Percentiles rank a stretch among this genome's conserved stretches.
These are phyloP conservation scores for Backusella psychrophila DNA, from an alignment of 192 early-diverging fungal genomes.

Conservation along the genomic window DNA sequence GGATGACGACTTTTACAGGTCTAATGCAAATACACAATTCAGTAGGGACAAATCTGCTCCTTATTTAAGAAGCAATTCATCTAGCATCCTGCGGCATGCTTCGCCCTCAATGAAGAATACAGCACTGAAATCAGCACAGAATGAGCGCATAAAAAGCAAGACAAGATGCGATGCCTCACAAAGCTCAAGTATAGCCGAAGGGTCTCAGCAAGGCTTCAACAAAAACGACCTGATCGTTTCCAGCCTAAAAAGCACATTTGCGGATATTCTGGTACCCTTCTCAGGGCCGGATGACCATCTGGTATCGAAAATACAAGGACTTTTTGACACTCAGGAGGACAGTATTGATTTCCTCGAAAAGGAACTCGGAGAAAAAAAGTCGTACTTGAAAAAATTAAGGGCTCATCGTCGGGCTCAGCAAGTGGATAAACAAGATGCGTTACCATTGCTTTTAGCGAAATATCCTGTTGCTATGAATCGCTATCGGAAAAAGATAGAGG, in stretches of 20 bases:
- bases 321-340: constrained; percentile 8
- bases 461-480: constrained; percentile 2
- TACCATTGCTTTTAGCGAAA: background rate
- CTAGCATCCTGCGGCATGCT: background rate
- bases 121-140: background rate
- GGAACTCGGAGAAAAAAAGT: background rate
- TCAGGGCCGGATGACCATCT: background rate
- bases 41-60: background rate
- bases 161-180: background rate
- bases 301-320: background rate
- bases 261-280: background rate
- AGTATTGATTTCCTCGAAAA: constrained; percentile 7
- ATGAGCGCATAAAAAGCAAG: background rate
- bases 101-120: background rate
- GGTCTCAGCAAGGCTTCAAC: background rate
- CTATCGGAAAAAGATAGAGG: constrained; percentile 1
- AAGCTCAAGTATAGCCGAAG: background rate
- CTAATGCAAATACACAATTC: background rate
- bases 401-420: too few relatives aligned
- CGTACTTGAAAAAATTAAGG: background rate
- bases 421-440: background rate
- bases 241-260: background rate
- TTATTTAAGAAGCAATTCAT: background rate
- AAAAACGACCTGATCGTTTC: background rate
- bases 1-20: background rate